These are phyloP conservation scores for Eucalyptus pauciflora DNA, from an alignment of 345 rosid species.

Conservation along the genomic window DNA sequence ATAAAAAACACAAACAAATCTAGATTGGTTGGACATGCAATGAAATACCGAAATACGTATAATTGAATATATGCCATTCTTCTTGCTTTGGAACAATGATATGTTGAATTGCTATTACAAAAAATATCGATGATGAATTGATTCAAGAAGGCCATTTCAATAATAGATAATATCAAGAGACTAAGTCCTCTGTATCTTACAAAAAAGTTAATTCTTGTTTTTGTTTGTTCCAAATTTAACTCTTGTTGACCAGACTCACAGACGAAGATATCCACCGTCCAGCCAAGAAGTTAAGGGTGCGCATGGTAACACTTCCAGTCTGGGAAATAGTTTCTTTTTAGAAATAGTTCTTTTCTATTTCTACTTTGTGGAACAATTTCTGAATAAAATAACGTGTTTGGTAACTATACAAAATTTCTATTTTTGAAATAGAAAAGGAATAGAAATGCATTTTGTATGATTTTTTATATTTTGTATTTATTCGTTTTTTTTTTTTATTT, in stretches of 20 bases:
- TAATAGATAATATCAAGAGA: not conserved
- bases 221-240: not conserved
- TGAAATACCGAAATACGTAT: slow-evolving; percentile 7
- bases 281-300: not conserved
- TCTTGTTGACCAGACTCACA: not conserved
- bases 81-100: not conserved
- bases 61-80: slow-evolving; percentile 3
- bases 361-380: too few relatives aligned
- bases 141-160: not conserved
- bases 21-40: slow-evolving; percentile 12
- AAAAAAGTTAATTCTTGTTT: not conserved
- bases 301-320: too few relatives aligned
- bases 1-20: not conserved
- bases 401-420: too few relatives aligned
- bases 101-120: not conserved
- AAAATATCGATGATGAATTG: not conserved
- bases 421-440: too few relatives aligned
- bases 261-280: not conserved
- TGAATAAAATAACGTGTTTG: too few relatives aligned
- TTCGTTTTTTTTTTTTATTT: too few relatives aligned
- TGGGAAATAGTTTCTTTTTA: too few relatives aligned
- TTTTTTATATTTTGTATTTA: too few relatives aligned
- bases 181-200: not conserved
- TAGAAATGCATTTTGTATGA: too few relatives aligned
- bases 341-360: too few relatives aligned